phyloP scores from a whole-genome alignment of 345 rosid genomes.

The Tarenaya hassleriana region DNA sequence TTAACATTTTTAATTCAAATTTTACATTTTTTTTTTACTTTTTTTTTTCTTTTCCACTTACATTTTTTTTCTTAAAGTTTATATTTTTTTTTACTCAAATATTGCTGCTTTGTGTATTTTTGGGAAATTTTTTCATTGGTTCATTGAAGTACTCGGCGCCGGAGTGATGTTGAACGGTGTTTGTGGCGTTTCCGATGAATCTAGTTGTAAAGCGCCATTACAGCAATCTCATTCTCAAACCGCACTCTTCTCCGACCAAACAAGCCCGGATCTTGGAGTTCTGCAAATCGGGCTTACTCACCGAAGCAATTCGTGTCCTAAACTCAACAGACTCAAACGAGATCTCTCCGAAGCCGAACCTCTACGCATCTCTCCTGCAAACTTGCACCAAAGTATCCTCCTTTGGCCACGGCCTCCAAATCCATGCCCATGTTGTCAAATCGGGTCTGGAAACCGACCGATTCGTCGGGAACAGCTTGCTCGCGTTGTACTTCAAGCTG shows the following conservation, averaged over 20 bases:
- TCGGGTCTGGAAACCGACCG: constrained; percentile 72
- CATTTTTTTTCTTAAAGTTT: too few species aligned
- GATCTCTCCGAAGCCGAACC: constrained; percentile 38
- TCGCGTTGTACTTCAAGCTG: constrained; percentile 68
- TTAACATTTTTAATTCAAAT: too few species aligned
- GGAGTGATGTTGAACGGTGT: constrained; percentile 8
- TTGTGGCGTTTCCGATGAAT: constrained; percentile 40
- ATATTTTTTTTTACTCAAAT: too few species aligned
- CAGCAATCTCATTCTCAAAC: constrained; percentile 26
- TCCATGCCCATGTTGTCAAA: constrained; percentile 65
- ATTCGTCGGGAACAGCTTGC: constrained; percentile 75
- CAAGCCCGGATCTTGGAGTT: constrained; percentile 37
- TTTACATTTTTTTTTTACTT: too few species aligned
- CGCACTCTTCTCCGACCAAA: constrained; percentile 15
- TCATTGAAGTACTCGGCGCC: background rate
- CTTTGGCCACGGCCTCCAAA: constrained; percentile 59
- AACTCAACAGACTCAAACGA: constrained; percentile 31
- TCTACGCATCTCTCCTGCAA: constrained; percentile 68
- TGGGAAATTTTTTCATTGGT: too few species aligned
- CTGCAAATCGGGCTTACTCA: constrained; percentile 52
- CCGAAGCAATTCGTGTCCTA: constrained; percentile 48
- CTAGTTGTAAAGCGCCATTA: constrained; percentile 36
- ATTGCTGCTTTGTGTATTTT: too few species aligned
- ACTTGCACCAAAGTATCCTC: constrained; percentile 52
- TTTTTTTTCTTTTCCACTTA: too few species aligned